Conservation (phyloP, 257 asterid genomes). For the Eucommia ulmoides region DNA sequence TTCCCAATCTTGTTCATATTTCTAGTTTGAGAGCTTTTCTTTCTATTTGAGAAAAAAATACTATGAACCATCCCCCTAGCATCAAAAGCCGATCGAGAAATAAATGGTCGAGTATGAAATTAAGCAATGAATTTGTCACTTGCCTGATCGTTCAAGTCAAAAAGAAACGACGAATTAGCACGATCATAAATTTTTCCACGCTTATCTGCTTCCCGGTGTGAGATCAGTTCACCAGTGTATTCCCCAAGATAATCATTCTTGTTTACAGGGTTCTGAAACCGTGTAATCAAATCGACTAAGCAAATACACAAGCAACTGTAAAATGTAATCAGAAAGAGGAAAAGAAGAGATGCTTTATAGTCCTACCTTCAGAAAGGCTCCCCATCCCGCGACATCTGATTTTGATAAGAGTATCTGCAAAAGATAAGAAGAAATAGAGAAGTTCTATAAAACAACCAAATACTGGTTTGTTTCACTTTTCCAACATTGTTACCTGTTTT, state of each 20-base stretch:
- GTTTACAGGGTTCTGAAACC: slow-evolving; percentile 58
- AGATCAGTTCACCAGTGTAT: slow-evolving; percentile 89
- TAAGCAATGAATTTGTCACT: no score
- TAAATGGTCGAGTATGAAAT: no score
- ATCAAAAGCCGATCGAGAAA: no score
- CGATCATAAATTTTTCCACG: slow-evolving; percentile 93
- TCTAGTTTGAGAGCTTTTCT: no score
- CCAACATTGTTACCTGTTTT: no score
- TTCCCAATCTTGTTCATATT: no score
- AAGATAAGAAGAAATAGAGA: background rate
- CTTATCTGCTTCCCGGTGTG: slow-evolving; percentile 95
- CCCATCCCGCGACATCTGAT: slow-evolving; percentile 97
- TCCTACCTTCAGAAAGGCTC: slow-evolving; percentile 83
- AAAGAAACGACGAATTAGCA: slow-evolving; percentile 88
- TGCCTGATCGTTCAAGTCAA: slow-evolving; percentile 89
- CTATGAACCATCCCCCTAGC: no score
- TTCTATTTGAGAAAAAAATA: no score
- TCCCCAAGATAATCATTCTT: slow-evolving; percentile 96
- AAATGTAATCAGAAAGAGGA: slow-evolving; percentile 1
- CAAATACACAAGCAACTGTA: no score
- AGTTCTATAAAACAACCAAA: background rate
- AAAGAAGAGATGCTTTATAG: slow-evolving; percentile 2
- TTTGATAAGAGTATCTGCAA: slow-evolving; percentile 62
- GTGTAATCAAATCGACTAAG: slow-evolving; percentile 6
- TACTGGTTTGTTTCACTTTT: no score